Evolutionary conservation across 371 early-diverging fungal species (phyloP), one percentile per base, ranked within the genome.

Genomic region (Phascolomyces articulosus): DNA sequence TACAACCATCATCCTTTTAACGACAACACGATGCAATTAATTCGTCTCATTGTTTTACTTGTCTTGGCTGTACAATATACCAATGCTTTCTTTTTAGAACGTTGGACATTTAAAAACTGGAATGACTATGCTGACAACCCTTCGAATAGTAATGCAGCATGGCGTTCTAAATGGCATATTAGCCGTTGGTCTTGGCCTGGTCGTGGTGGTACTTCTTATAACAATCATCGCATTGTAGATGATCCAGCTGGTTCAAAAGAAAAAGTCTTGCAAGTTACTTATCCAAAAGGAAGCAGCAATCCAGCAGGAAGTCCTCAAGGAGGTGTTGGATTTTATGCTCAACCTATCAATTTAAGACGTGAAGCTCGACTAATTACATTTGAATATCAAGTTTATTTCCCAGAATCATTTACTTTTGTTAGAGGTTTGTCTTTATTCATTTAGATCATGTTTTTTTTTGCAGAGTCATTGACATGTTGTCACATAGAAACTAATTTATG

Each of bases 311-410:
- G n/a, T n/a, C 73, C 73, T 3, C 67, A 72, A 13, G 86, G 86
- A 38, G 86, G 86, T 21, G 71, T 77, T 51, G 84, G 86, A 10
- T 84, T 84, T 58, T 79, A 79, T 64, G 80, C 81, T 0, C 34
- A 58, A 1, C 87, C 87, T 0, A 34, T 85, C n/a, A 55, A 65
- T 11, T 62, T 86, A 16, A 23, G 64, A 10, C 48, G 61, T 24
- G 69, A 61, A 13, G 68, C 68, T 11, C 67, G 59, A 34, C 64
- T 65, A 0, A 74, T 85, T 18, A 64, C 64, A 0, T 64, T 88
- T 0, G 67, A 81, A 63, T 87, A 82, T 63, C 68, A 79, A 40
- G 78, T 85, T 21, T 85, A 62, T 44, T 86, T 85, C 57, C 81
- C 83, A 13, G 64, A 70, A 15, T 68, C 68, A 23, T 88, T 85